phyloP scores from a whole-genome alignment of 2,329 filamentous ascomycete genomes.

The Penicillium sp. region DNA sequence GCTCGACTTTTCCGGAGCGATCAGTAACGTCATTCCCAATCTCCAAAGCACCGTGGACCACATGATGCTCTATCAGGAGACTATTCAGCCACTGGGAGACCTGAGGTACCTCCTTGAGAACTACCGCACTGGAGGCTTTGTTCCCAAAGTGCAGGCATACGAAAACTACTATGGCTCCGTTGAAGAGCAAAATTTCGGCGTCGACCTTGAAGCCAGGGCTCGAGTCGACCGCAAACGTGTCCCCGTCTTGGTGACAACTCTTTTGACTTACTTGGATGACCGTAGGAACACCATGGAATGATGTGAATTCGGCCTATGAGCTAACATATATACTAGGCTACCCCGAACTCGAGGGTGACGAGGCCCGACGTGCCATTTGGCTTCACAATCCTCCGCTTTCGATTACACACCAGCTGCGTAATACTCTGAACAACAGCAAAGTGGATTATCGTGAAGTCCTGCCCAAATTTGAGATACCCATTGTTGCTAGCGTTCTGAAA shows the following conservation, averaged over 20 bases:
- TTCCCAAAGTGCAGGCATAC: slow-evolving; percentile 86
- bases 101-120: slow-evolving; percentile 93
- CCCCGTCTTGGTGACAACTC: slow-evolving; percentile 84
- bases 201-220: slow-evolving; percentile 93
- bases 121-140: slow-evolving; percentile 90
- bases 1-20: slow-evolving; percentile 92
- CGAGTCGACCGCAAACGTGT: slow-evolving; percentile 94
- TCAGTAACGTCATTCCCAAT: slow-evolving; percentile 96
- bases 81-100: slow-evolving; percentile 88
- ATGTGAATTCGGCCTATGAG: background rate
- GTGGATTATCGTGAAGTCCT: slow-evolving; percentile 71
- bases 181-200: slow-evolving; percentile 93
- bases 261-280: slow-evolving; percentile 92
- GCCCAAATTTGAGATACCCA: slow-evolving; percentile 87
- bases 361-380: slow-evolving; percentile 89
- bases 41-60: slow-evolving; percentile 94
- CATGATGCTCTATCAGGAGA: slow-evolving; percentile 99
- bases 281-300: slow-evolving; percentile 42
- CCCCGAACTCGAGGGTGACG: slow-evolving; percentile 93
- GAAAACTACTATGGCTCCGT: slow-evolving; percentile 99
- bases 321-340: slow-evolving; percentile 57
- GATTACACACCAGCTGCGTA: slow-evolving; percentile 80
- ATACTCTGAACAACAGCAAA: slow-evolving; percentile 83
- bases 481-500: slow-evolving; percentile 88
- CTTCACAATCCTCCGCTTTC: slow-evolving; percentile 83